Evolutionary conservation across 441 rosid genomes (phyloP).

Genomic region (Pelargonium myrrhifolium): DNA sequence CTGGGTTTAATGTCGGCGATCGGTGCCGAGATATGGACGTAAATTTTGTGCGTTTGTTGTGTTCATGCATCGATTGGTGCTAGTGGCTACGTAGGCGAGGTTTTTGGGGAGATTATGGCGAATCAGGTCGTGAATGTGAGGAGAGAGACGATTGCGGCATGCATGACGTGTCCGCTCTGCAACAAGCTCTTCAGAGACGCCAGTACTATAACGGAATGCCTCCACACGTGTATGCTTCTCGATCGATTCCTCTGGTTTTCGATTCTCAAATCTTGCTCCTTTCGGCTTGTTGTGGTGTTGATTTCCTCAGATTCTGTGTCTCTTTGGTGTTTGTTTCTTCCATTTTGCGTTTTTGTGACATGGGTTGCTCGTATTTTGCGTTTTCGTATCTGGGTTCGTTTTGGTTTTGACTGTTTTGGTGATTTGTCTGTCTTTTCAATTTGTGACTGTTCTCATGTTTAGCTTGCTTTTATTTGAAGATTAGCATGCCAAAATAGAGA

Average conservation of each 20-base stretch:
- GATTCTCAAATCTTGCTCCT: neutral
- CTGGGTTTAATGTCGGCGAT: neutral
- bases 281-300: neutral
- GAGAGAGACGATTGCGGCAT: conserved; percentile 60
- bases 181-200: conserved; percentile 52
- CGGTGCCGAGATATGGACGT: neutral
- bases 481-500: neutral
- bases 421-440: neutral
- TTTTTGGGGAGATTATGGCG: conserved; percentile 28
- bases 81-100: neutral
- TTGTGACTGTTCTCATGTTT: neutral
- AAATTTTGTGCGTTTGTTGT: neutral
- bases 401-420: neutral
- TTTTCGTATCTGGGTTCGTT: no score
- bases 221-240: conserved; percentile 68
- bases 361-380: neutral
- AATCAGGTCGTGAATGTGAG: conserved; percentile 58
- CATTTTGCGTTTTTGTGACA: neutral
- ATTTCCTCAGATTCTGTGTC: neutral
- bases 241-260: neutral
- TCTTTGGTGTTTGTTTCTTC: no score
- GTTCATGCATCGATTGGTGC: neutral
- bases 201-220: conserved; percentile 84
- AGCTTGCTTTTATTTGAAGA: neutral
- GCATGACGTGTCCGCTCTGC: conserved; percentile 80